These are phyloP conservation scores for Leishmania aethiopica DNA, from an alignment of 208 protist species.

Conservation along the genomic window DNA sequence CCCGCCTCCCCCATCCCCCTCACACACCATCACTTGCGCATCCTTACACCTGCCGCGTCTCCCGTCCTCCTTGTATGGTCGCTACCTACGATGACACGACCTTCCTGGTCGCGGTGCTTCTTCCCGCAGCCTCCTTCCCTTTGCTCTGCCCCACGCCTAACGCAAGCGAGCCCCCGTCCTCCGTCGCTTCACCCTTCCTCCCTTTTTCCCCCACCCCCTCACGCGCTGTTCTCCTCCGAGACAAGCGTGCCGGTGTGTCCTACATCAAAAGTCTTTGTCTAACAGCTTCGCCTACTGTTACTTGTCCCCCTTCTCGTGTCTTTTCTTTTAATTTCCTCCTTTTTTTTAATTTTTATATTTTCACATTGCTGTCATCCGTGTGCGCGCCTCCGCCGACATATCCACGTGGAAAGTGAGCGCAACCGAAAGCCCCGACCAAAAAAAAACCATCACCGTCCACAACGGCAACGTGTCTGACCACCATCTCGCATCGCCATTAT, in stretches of 20 bases:
- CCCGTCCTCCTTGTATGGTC: too few relatives aligned
- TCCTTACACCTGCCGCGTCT: not conserved
- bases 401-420: not conserved
- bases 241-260: too few relatives aligned
- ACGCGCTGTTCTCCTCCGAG: not conserved
- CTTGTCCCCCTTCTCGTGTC: not conserved
- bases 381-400: not conserved
- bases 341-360: not conserved
- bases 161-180: not conserved
- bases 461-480: not conserved
- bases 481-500: slow-evolving; percentile 34
- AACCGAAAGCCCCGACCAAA: not conserved
- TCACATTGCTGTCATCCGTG: too few relatives aligned
- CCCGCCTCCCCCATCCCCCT: too few relatives aligned
- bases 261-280: not conserved
- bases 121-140: not conserved
- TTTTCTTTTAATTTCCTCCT: not conserved
- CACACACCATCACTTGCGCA: not conserved
- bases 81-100: not conserved
- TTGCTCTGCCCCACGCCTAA: not conserved
- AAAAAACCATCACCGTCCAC: not conserved
- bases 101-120: not conserved
- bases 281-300: not conserved
- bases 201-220: not conserved
- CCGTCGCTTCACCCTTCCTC: not conserved